phyloP scores from a whole-genome alignment of 208 protist species.

The Phytomonas serpens region DNA sequence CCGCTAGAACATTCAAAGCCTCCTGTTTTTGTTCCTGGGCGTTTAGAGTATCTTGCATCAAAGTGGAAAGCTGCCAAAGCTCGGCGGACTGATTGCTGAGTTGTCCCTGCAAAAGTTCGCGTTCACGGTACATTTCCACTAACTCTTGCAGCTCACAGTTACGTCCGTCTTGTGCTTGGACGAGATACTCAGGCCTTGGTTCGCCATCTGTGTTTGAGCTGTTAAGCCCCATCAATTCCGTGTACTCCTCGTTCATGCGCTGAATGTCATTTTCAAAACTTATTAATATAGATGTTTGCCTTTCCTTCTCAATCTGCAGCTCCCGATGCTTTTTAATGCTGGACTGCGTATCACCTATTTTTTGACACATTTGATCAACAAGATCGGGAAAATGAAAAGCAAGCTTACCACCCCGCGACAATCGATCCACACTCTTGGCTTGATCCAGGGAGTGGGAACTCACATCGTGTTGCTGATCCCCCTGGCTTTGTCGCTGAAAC shows the following conservation, averaged over 20 bases:
- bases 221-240: conserved; percentile 20
- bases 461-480: conserved; percentile 13
- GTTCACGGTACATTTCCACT: conserved; percentile 26
- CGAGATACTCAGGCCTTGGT: conserved; percentile 12
- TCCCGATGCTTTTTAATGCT: conserved; percentile 22
- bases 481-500: conserved; percentile 11
- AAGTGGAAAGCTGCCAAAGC: conserved; percentile 29
- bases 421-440: not conserved
- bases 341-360: conserved; percentile 31
- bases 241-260: conserved; percentile 24
- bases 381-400: conserved; percentile 25
- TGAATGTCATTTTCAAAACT: conserved; percentile 17
- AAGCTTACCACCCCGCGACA: not conserved
- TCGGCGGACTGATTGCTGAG: conserved; percentile 33
- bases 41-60: conserved; percentile 39
- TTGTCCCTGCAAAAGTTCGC: conserved; percentile 33
- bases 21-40: conserved; percentile 42
- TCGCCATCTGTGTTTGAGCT: conserved; percentile 26
- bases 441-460: not conserved
- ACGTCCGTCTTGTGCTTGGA: conserved; percentile 28
- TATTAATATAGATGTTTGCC: conserved; percentile 16
- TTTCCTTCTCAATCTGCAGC: conserved; percentile 28
- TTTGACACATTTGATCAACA: conserved; percentile 39
- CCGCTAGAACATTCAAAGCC: conserved; percentile 34
- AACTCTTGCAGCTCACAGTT: conserved; percentile 17